phyloP scores from a whole-genome alignment of 495 filamentous ascomycete genomes.

The Penicillium manginii region DNA sequence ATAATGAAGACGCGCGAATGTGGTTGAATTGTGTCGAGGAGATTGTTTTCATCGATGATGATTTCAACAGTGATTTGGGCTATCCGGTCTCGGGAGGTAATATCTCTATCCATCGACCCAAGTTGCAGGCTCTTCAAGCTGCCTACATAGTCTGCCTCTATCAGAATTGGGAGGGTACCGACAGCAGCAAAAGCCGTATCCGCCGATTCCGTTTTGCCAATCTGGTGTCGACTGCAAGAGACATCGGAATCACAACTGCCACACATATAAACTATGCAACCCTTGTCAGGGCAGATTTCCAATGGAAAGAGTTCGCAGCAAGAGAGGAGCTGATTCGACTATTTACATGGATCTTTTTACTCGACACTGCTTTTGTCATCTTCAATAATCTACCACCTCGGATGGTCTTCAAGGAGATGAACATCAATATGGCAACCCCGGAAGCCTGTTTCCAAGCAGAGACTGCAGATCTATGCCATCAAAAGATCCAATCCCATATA shows the following conservation, averaged over 20 bases:
- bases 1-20: constrained; percentile 25
- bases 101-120: constrained; percentile 14
- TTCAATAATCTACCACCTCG: constrained; percentile 36
- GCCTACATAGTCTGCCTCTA: constrained; percentile 33
- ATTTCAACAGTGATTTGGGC: constrained; percentile 28
- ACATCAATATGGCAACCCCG: constrained; percentile 28
- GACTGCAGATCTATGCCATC: constrained; percentile 24
- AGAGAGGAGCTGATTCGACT: constrained; percentile 27
- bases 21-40: constrained; percentile 33
- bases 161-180: constrained; percentile 33
- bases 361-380: constrained; percentile 34
- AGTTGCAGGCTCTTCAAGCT: constrained; percentile 28
- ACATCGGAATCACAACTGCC: constrained; percentile 26
- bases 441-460: constrained; percentile 39
- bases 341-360: constrained; percentile 31
- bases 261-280: constrained; percentile 21
- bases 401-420: constrained; percentile 38
- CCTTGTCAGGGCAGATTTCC: constrained; percentile 22
- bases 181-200: constrained; percentile 27
- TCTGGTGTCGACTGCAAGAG: constrained; percentile 27
- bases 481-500: constrained; percentile 11
- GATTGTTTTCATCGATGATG: constrained; percentile 27
- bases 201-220: constrained; percentile 25
- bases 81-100: neutral
- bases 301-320: constrained; percentile 28